Evolutionary conservation across 164 flowering plant genomes (phyloP).

Genomic region (Vitis amurensis): DNA sequence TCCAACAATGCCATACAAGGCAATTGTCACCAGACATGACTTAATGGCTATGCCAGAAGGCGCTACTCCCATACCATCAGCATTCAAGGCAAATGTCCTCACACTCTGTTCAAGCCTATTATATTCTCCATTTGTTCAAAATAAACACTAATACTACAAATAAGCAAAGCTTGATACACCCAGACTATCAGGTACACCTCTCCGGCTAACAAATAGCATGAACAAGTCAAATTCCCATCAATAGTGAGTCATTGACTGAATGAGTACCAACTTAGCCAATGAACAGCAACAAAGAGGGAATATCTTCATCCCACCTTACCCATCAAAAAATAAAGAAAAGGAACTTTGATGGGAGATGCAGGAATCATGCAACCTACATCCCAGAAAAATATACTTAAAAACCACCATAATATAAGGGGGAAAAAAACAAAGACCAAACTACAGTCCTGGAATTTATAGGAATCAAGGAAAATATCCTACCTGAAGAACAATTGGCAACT

Average conservation of each 20-base stretch:
- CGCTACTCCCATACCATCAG: too few species aligned
- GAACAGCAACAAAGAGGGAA: not conserved
- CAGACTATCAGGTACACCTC: not conserved
- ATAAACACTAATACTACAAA: too few species aligned
- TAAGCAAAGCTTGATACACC: not conserved
- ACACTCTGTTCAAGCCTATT: too few species aligned
- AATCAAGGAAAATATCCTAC: conserved; percentile 32
- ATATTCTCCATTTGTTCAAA: too few species aligned
- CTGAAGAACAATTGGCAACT: conserved; percentile 97
- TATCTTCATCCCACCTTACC: not conserved
- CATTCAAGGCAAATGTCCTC: too few species aligned
- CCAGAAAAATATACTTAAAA: conserved; percentile 3
- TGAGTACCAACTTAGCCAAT: not conserved
- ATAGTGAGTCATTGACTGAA: not conserved
- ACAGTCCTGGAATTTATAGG: not conserved
- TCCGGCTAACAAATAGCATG: not conserved
- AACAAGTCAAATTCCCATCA: not conserved
- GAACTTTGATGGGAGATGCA: not conserved
- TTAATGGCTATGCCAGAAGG: too few species aligned
- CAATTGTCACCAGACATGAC: too few species aligned
- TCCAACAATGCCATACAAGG: too few species aligned
- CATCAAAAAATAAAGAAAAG: not conserved
- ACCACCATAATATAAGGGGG: not conserved
- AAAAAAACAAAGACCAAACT: not conserved
- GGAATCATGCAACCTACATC: conserved; percentile 2